Evolutionary conservation across 2,329 filamentous ascomycete species (phyloP).

Genomic region (Talaromyces sp.): DNA sequence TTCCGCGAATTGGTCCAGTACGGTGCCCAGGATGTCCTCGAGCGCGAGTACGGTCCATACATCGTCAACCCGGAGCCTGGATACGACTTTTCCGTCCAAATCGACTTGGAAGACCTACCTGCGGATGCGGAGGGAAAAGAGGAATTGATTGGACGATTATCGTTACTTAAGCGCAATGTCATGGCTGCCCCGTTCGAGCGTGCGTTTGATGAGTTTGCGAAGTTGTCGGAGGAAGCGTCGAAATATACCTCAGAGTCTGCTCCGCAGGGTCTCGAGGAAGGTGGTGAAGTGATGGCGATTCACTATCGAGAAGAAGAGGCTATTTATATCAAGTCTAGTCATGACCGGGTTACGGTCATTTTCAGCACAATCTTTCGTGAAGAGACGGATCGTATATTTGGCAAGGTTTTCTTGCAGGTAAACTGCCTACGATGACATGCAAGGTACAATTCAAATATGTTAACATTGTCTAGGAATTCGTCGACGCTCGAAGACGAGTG

Average conservation of each 20-base stretch:
- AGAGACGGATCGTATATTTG: constrained; percentile 95
- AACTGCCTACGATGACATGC: neutral
- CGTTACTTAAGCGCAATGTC: constrained; percentile 92
- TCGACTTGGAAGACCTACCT: constrained; percentile 86
- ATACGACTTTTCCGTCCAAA: constrained; percentile 90
- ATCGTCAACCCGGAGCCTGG: constrained; percentile 82
- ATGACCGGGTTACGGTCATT: constrained; percentile 96
- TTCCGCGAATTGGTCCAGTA: constrained; percentile 89
- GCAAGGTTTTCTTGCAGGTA: constrained; percentile 90
- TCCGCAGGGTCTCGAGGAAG: constrained; percentile 83
- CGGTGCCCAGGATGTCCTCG: constrained; percentile 84
- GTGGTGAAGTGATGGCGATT: constrained; percentile 89
- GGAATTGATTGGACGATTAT: constrained; percentile 80
- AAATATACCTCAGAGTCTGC: constrained; percentile 93
- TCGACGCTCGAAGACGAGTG: constrained; percentile 80
- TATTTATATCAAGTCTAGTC: constrained; percentile 96
- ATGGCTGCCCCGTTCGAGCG: constrained; percentile 99
- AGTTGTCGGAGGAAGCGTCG: constrained; percentile 79
- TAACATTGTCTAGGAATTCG: constrained; percentile 65
- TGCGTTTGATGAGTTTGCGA: constrained; percentile 89
- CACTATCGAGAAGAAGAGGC: constrained; percentile 99
- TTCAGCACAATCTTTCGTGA: constrained; percentile 98
- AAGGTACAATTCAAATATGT: too few species aligned
- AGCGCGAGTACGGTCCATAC: constrained; percentile 91
- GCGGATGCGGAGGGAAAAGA: constrained; percentile 80